phyloP scores from a whole-genome alignment of 2,329 filamentous ascomycete genomes.

The Akanthomyces lecanii region DNA sequence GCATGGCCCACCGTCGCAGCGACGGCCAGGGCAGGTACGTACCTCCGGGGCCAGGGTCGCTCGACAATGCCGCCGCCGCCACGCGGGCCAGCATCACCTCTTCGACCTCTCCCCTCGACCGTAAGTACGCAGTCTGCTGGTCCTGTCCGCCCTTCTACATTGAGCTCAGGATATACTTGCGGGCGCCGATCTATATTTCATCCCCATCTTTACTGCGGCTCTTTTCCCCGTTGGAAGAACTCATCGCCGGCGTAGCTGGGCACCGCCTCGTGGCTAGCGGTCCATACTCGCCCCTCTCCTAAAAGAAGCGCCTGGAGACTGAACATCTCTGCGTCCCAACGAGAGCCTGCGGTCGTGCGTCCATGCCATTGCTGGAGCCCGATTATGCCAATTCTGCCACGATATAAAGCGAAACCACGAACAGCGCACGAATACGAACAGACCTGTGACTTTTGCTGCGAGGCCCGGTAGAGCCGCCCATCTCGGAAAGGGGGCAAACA shows the following conservation, averaged over 20 bases:
- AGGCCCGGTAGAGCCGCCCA: not conserved
- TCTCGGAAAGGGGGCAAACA: constrained; percentile 5
- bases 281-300: constrained; percentile 4
- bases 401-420: not conserved
- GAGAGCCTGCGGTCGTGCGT: not conserved
- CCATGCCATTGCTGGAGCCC: not conserved
- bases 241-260: not conserved
- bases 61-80: not conserved
- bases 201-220: not conserved
- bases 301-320: not conserved
- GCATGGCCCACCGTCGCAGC: no score
- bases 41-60: not conserved
- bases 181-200: not conserved
- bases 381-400: constrained; percentile 9
- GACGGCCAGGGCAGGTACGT: no score
- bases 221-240: not conserved
- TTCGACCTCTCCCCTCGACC: constrained; percentile 11
- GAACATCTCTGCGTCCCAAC: not conserved
- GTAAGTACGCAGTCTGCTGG: not conserved
- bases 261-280: not conserved
- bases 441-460: not conserved
- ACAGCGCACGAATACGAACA: not conserved
- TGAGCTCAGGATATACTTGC: not conserved
- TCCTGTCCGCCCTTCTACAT: not conserved
- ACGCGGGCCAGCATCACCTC: constrained; percentile 1